Evolutionary conservation across 2,329 filamentous ascomycete genomes (phyloP).

Genomic region (Didymella arachidicola): DNA sequence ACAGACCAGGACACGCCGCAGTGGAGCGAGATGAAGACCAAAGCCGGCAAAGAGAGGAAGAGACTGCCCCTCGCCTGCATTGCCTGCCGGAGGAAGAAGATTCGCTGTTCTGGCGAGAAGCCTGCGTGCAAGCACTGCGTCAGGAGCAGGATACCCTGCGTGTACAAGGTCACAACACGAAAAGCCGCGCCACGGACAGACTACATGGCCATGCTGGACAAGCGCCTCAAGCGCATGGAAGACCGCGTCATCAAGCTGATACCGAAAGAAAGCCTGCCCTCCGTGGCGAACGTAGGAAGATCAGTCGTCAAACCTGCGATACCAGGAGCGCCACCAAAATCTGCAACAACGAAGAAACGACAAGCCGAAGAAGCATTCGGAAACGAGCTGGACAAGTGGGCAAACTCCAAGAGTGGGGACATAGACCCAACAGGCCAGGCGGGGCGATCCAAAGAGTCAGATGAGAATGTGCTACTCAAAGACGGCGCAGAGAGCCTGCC

Average conservation of each 20-base stretch:
- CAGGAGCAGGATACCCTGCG: conserved; percentile 89
- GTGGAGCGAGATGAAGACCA: conserved; percentile 63
- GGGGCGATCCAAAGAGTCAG: conserved; percentile 60
- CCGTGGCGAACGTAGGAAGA: conserved; percentile 72
- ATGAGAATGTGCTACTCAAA: conserved; percentile 78
- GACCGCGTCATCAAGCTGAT: conserved; percentile 96
- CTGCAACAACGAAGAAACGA: conserved; percentile 75
- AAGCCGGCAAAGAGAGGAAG: conserved; percentile 93
- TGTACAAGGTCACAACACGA: conserved; percentile 95
- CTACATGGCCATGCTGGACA: conserved; percentile 99
- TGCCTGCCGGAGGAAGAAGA: conserved; percentile 95
- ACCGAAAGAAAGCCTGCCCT: conserved; percentile 81
- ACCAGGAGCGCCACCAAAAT: conserved; percentile 64
- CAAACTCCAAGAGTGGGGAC: conserved; percentile 64
- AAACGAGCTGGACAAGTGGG: conserved; percentile 81
- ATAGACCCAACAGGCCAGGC: conserved; percentile 61
- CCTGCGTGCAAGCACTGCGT: conserved; percentile 97
- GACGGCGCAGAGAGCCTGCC: conserved; percentile 87
- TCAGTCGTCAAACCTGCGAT: conserved; percentile 84
- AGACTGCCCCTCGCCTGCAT: conserved; percentile 92
- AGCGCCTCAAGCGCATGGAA: conserved; percentile 95
- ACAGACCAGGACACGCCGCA: conserved; percentile 50
- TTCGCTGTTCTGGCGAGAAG: conserved; percentile 96
- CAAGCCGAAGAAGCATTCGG: conserved; percentile 87
- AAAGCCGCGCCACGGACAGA: conserved; percentile 95